Evolutionary conservation across 768 basidiomycete genomes (phyloP), one percentile per base, ranked within the genome.

Genomic region (Psilocybe cubensis): DNA sequence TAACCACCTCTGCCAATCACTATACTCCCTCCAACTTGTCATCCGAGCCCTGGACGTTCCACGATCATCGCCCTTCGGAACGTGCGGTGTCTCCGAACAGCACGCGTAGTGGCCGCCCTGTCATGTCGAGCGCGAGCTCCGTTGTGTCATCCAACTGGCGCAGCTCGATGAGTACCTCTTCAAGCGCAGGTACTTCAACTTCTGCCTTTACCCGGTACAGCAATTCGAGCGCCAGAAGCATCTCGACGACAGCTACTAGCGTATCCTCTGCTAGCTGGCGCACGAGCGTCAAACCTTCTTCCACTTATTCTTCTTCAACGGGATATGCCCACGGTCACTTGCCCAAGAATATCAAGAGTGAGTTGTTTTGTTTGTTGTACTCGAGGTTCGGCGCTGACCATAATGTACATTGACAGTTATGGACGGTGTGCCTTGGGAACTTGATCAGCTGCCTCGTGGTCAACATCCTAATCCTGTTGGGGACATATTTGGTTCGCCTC

Each of bases 331-430:
- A 73, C 59, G 52, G 72, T 41, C 61, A 72, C 20, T 63, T 82
- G 20, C 84, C 86, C 52, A 86, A 82, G 79, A 94, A 92, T 72
- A 79, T 94, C 80, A 94, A 94, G 82, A 77, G 92, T 94, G 68
- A 72, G 89, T 56, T 31, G 21, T 48, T 51, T 57, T 38, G 35
- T 45, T 24, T 45, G 28, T 59, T 29, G 40, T 54, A 28, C 54
- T 61, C 29, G 31, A 33, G 31, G 31, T 8, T 33, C 31, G 31
- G 14, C n/a, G 35, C 35, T 38, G 35, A 38, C 35, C 35, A 38
- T 38, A 4, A 11, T 38, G 6, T 18, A n/a, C n/a, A n/a, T 56
- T 58, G 57, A 41, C 56, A 94, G 92, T 86, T 66, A 84, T 92
- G 82, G 79, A 77, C 58, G 91, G 90, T 70, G 79, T 91, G 61